These are phyloP conservation scores for Didymella pinodella DNA, from an alignment of 2,329 filamentous ascomycete genomes.

Conservation along the genomic window DNA sequence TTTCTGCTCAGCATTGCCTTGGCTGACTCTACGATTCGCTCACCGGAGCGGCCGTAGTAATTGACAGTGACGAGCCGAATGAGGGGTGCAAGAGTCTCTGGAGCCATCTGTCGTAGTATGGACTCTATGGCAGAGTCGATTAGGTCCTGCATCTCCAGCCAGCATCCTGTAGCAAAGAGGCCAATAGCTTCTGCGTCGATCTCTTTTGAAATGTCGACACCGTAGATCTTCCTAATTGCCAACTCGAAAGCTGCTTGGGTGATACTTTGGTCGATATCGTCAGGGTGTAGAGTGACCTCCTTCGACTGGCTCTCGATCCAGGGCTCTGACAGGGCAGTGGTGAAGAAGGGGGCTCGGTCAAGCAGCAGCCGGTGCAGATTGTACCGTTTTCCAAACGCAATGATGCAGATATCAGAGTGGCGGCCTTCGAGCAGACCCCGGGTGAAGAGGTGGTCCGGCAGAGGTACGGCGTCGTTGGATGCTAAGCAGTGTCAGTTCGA, in stretches of 20 bases:
- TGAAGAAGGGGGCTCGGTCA: conserved; percentile 65
- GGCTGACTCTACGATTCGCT: conserved; percentile 63
- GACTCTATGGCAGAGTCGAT: conserved; percentile 62
- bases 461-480: conserved; percentile 50
- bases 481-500: conserved; percentile 33
- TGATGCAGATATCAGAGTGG: conserved; percentile 63
- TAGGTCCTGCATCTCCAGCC: conserved; percentile 66
- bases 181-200: conserved; percentile 62
- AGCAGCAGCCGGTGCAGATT: conserved; percentile 63
- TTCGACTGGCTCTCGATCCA: conserved; percentile 63
- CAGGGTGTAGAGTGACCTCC: conserved; percentile 61
- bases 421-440: conserved; percentile 60
- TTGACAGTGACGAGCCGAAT: conserved; percentile 64
- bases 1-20: conserved; percentile 66
- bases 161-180: conserved; percentile 64
- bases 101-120: conserved; percentile 63
- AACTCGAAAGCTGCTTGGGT: conserved; percentile 63
- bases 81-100: conserved; percentile 57
- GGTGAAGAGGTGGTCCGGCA: conserved; percentile 62
- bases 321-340: conserved; percentile 62
- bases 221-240: conserved; percentile 63
- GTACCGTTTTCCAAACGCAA: conserved; percentile 62
- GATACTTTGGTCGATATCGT: conserved; percentile 63
- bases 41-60: conserved; percentile 64
- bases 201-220: conserved; percentile 57